Base-by-base conservation (phyloP, 2,329 filamentous ascomycete species). In the Curvularia sp. region DNA sequence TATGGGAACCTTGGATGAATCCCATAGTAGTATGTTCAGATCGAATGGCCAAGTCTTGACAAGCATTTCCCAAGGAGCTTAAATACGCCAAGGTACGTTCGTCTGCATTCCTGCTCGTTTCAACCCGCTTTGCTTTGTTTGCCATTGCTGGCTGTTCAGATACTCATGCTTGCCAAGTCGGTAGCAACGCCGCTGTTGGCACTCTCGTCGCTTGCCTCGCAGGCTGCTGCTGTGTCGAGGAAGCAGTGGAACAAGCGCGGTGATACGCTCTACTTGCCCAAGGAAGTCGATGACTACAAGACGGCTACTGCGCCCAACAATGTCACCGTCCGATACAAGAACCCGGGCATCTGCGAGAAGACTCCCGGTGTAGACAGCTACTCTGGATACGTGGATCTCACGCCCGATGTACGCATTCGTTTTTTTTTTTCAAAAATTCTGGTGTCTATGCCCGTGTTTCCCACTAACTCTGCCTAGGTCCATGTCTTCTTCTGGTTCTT, bases 321-420 rank as follows among this genome's bases (percentile, higher is more conserved):
- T 51, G 78, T 79, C 19, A 79, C 73, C 10, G 78, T 84, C 46
- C 77, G 80, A 2, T 84, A 83, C 71, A 84, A 83, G 70, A 78
- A 84, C 69, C 83, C 84, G 6, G 81, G 80, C 4, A 75, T 84
- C 30, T 84, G 82, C 61, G 82, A 84, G 71, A 84, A 81, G 0
- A 84, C 82, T 1, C 80, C 80, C 2, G 82, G 82, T 6, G 82
- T 84, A 38, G 80, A 81, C 47, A 73, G 70, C 18, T 84, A 83
- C 63, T 76, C 78, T 42, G 81, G 79, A 38, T 80, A 74, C 32
- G 65, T 76, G 19, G 71, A 85, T 32, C 63, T 77, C 10, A 60
- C 71, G 13, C 72, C 73, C 5, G 70, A 68, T 49, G 64, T 67
- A 30, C 8, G 65, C 12, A 15, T 36, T 18, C 23, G 8, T 7